These are phyloP conservation scores for Chlorella ohadii DNA, from an alignment of 139 green algal species.

Conservation along the genomic window DNA sequence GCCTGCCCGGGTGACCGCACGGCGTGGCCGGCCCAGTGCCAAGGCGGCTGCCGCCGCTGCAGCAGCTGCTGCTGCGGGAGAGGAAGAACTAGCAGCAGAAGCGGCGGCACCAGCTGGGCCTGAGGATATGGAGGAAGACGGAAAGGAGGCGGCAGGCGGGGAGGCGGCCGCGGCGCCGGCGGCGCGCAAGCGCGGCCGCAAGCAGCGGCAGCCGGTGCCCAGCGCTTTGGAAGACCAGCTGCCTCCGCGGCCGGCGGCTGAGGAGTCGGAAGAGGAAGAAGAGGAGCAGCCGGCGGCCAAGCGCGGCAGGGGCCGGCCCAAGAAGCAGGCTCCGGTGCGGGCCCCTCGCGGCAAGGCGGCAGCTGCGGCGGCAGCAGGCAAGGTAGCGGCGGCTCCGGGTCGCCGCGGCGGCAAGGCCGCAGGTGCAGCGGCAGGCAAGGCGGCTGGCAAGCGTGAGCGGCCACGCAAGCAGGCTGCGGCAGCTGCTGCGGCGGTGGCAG, in stretches of 20 bases:
- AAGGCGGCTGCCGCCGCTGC: not conserved
- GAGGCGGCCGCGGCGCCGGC: no score
- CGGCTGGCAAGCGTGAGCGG: not conserved
- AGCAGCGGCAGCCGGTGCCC: conserved; percentile 11
- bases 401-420: not conserved
- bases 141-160: not conserved
- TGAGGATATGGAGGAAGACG: not conserved
- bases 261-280: not conserved
- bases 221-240: not conserved
- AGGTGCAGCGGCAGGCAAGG: not conserved
- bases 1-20: not conserved
- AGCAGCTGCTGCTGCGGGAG: not conserved
- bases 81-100: not conserved
- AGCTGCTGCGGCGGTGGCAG: not conserved
- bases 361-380: not conserved
- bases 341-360: not conserved
- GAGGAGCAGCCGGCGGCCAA: not conserved
- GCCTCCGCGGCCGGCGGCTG: not conserved
- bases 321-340: not conserved
- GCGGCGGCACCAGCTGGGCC: not conserved
- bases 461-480: not conserved
- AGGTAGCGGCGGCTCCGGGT: no score
- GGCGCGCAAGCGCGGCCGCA: not conserved
- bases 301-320: not conserved
- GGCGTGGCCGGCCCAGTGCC: not conserved